Evolutionary conservation across 164 flowering plant genomes (phyloP).

Genomic region (Protea cynaroides): DNA sequence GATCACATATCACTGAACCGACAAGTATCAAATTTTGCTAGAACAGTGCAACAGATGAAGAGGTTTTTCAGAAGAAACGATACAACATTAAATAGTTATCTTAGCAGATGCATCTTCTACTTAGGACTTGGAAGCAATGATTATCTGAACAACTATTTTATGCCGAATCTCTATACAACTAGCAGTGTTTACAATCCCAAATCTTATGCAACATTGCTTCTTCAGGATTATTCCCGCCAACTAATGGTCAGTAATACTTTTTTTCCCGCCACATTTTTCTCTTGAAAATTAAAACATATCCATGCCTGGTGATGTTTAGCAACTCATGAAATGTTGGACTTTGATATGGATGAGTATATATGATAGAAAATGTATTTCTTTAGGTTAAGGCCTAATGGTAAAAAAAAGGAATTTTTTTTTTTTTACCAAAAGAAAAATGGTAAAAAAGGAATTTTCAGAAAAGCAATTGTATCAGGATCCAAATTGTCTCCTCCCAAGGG

Average conservation of each 20-base stretch:
- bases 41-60: slow-evolving; percentile 41
- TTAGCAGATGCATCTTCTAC: slow-evolving; percentile 64
- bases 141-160: slow-evolving; percentile 81
- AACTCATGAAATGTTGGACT: too few relatives aligned
- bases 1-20: slow-evolving; percentile 60
- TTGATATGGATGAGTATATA: too few relatives aligned
- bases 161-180: slow-evolving; percentile 57
- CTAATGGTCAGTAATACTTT: slow-evolving; percentile 38
- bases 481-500: too few relatives aligned
- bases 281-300: too few relatives aligned
- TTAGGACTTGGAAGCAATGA: slow-evolving; percentile 90
- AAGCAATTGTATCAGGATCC: too few relatives aligned
- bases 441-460: too few relatives aligned
- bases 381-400: too few relatives aligned
- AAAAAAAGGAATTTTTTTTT: too few relatives aligned
- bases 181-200: slow-evolving; percentile 33
- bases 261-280: not conserved
- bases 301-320: too few relatives aligned
- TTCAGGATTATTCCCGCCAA: slow-evolving; percentile 64
- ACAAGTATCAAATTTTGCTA: slow-evolving; percentile 49
- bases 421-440: too few relatives aligned
- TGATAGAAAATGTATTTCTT: too few relatives aligned
- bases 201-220: slow-evolving; percentile 53
- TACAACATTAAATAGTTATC: slow-evolving; percentile 25
- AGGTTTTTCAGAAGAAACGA: slow-evolving; percentile 48